These are phyloP conservation scores for Nymphaea thermarum DNA, from an alignment of 164 flowering plant species.

Conservation along the genomic window DNA sequence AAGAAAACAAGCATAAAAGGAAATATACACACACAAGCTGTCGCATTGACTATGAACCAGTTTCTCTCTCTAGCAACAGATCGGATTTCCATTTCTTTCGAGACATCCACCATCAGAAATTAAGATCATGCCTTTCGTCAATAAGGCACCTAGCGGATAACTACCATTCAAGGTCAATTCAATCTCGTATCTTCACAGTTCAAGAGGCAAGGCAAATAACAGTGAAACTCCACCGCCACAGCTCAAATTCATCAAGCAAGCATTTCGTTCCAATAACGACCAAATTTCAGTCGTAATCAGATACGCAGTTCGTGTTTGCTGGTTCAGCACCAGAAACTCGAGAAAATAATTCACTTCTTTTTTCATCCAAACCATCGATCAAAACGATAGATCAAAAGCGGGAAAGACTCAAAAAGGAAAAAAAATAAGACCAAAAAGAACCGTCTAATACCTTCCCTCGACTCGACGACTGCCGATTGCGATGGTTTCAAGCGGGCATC, in stretches of 20 bases:
- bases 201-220: background rate
- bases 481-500: constrained; percentile 8
- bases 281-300: background rate
- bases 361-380: background rate
- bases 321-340: background rate
- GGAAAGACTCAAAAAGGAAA: background rate
- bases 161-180: too few relatives aligned
- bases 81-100: background rate
- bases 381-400: background rate
- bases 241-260: background rate
- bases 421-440: background rate
- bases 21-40: too few relatives aligned
- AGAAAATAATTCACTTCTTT: background rate
- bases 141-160: too few relatives aligned
- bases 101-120: background rate
- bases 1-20: too few relatives aligned
- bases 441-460: background rate
- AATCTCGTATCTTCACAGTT: too few relatives aligned
- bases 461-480: constrained; percentile 18
- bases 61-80: background rate
- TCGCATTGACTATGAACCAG: too few relatives aligned
- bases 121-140: background rate
- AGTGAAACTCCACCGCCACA: background rate
- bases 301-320: background rate
- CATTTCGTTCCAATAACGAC: background rate